Conservation (phyloP, 495 filamentous ascomycete genomes). For the Aspergillus asperescens region DNA sequence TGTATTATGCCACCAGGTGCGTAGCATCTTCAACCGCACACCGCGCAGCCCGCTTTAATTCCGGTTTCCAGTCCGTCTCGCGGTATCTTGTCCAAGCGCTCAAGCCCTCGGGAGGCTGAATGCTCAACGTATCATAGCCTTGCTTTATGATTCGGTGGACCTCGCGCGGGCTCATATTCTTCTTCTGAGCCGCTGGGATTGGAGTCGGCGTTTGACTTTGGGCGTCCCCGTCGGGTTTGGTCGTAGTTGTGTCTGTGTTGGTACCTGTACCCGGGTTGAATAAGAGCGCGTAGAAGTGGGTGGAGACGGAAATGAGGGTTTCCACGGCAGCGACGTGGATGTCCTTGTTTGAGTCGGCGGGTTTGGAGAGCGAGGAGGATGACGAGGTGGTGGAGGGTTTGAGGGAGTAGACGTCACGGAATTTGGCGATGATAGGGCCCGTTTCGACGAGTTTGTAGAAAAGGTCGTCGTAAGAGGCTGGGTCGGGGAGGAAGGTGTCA, state of each 20-base stretch:
- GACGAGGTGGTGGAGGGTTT: conserved; percentile 20
- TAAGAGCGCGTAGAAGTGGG: conserved; percentile 81
- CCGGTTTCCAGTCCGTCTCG: conserved; percentile 59
- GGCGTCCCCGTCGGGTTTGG: conserved; percentile 25
- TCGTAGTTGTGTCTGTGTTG: conserved; percentile 9
- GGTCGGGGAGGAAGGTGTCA: conserved; percentile 87
- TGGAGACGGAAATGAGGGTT: conserved; percentile 75
- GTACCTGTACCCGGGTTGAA: conserved; percentile 49
- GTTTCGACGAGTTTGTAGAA: conserved; percentile 98
- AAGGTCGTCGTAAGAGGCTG: conserved; percentile 86
- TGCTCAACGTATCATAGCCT: conserved; percentile 88
- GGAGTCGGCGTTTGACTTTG: conserved; percentile 16
- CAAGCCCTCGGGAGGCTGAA: conserved; percentile 76
- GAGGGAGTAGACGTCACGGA: conserved; percentile 64
- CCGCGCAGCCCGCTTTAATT: conserved; percentile 81
- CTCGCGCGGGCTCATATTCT: conserved; percentile 72
- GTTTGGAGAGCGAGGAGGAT: conserved; percentile 12
- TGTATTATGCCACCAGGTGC: conserved; percentile 32
- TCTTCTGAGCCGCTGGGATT: conserved; percentile 40
- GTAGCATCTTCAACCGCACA: conserved; percentile 56
- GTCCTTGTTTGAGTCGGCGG: conserved; percentile 19
- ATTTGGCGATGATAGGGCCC: conserved; percentile 76
- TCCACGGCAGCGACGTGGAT: conserved; percentile 58
- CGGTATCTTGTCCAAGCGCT: conserved; percentile 70
- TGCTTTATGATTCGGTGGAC: conserved; percentile 89